Evolutionary conservation across 257 asterid species (phyloP).

Genomic region (Verbascum thapsus): DNA sequence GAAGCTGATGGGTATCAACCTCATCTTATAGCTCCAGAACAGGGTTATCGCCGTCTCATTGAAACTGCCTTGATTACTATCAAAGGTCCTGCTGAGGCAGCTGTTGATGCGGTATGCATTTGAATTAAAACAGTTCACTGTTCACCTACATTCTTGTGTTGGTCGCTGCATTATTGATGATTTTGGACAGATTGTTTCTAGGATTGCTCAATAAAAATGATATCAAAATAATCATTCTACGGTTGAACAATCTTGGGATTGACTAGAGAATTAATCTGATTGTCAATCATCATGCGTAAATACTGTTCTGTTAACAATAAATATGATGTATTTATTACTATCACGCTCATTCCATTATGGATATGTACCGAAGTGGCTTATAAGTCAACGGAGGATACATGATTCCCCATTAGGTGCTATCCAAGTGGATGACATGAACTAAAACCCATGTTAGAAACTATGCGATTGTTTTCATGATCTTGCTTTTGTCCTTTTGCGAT

Average conservation of each 20-base stretch:
- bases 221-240: not conserved
- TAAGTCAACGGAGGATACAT: too few relatives aligned
- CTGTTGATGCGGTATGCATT: slow-evolving; percentile 71
- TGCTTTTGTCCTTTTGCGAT: not conserved
- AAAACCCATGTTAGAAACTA: not conserved
- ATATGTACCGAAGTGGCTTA: too few relatives aligned
- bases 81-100: slow-evolving; percentile 79
- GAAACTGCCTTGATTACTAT: slow-evolving; percentile 65
- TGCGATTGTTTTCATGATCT: not conserved
- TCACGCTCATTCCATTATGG: not conserved
- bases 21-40: slow-evolving; percentile 81
- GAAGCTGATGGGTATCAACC: slow-evolving; percentile 90
- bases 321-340: not conserved
- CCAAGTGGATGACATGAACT: too few relatives aligned
- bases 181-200: not conserved
- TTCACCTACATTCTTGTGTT: not conserved
- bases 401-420: too few relatives aligned
- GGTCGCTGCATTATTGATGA: slow-evolving; percentile 8
- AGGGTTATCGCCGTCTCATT: slow-evolving; percentile 79
- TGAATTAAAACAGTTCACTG: not conserved
- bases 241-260: slow-evolving; percentile 6
- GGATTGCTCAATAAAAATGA: slow-evolving; percentile 8
- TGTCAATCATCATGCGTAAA: not conserved
- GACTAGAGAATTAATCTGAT: slow-evolving; percentile 1
- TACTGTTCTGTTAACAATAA: not conserved